phyloP scores from a whole-genome alignment of 2,329 filamentous ascomycete genomes.

The Aaosphaeria arxii region DNA sequence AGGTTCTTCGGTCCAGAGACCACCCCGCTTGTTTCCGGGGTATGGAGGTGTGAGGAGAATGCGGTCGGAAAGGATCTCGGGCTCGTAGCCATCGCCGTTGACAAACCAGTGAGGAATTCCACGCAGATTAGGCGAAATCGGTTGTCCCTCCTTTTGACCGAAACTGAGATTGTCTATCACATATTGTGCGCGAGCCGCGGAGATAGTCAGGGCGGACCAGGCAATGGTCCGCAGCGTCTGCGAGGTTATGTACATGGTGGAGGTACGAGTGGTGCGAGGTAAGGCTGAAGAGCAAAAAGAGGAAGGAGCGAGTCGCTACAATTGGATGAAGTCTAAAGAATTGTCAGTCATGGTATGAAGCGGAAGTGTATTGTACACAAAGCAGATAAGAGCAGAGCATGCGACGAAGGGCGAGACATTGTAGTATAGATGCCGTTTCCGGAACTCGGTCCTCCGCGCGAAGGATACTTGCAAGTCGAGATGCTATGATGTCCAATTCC shows the following conservation, averaged over 20 bases:
- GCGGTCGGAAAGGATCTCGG: conserved; percentile 76
- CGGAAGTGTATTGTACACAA: too few species aligned
- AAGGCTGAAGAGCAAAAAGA: neutral
- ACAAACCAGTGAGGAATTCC: conserved; percentile 56
- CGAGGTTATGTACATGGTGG: conserved; percentile 30
- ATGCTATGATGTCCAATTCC: too few species aligned
- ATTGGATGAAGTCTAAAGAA: too few species aligned
- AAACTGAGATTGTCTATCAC: conserved; percentile 75
- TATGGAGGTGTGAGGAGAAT: conserved; percentile 85
- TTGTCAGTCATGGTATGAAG: too few species aligned
- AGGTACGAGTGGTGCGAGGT: conserved; percentile 2
- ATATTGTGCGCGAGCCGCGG: conserved; percentile 59
- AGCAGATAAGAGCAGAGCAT: too few species aligned
- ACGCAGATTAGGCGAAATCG: conserved; percentile 62
- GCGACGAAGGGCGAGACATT: too few species aligned
- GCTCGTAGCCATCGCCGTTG: conserved; percentile 53
- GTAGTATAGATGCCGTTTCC: too few species aligned
- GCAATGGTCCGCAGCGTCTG: conserved; percentile 41
- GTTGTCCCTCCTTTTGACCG: conserved; percentile 61
- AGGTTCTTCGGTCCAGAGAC: conserved; percentile 71
- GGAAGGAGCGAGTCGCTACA: too few species aligned
- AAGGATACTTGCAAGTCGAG: too few species aligned
- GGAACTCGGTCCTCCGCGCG: too few species aligned
- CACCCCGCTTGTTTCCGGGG: conserved; percentile 80
- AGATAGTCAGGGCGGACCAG: conserved; percentile 45